A percentile compares a stretch with the other conserved stretches of the same genome.
Conservation (phyloP, 2,329 filamentous ascomycete species). For the Aspergillus costaricaensis region DNA sequence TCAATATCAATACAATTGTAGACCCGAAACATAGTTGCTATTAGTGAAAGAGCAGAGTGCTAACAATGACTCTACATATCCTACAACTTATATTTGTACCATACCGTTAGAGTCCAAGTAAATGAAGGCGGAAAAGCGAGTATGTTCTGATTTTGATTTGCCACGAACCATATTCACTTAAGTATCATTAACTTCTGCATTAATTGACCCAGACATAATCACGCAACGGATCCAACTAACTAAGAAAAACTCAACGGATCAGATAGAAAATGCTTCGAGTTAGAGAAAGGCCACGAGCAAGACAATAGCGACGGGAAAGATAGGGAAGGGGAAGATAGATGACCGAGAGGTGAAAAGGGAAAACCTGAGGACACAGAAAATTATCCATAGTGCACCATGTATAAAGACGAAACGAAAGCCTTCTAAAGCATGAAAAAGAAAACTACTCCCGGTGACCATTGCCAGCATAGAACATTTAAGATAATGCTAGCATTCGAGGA, state of each 20-base stretch:
- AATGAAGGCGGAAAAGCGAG: no score
- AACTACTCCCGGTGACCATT: conserved; percentile 23
- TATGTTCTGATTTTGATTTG: conserved; percentile 13
- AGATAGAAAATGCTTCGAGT: conserved; percentile 19
- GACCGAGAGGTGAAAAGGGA: conserved; percentile 16
- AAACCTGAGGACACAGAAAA: conserved; percentile 21
- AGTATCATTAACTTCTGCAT: conserved; percentile 37
- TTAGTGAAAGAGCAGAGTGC: no score
- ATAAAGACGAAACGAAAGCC: conserved; percentile 33
- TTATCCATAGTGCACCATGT: conserved; percentile 30
- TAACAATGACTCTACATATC: no score
- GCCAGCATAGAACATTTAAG: conserved; percentile 8
- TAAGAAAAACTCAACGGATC: conserved; percentile 25
- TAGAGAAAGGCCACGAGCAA: conserved; percentile 16
- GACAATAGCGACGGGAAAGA: conserved; percentile 17
- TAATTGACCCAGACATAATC: conserved; percentile 36
- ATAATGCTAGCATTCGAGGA: conserved; percentile 2
- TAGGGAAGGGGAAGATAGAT: conserved; percentile 23
- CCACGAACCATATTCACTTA: conserved; percentile 13
- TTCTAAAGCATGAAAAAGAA: conserved; percentile 37
- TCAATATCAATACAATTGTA: no score
- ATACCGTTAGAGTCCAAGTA: conserved; percentile 1
- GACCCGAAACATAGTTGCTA: no score
- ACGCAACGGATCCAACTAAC: conserved; percentile 39
- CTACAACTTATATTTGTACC: no score